A percentile compares a stretch with the other conserved stretches of the same genome.
Evolutionary conservation across 192 early-diverging fungal genomes (phyloP).

Genomic region (Phycomyces nitens): DNA sequence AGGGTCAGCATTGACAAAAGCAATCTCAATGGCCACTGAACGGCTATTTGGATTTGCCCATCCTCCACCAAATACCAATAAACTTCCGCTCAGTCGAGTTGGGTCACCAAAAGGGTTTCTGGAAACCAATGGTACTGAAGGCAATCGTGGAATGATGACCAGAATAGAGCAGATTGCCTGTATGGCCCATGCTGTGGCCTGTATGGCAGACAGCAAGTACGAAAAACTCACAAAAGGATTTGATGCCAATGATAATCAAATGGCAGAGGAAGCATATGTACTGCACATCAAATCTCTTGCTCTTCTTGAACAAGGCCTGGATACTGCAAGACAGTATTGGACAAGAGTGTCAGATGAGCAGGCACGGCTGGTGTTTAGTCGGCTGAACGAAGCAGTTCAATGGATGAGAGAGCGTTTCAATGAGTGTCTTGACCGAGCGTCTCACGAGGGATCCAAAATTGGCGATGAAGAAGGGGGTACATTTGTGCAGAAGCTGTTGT

Average conservation of each 20-base stretch:
- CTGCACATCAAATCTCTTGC: slow-evolving; percentile 68
- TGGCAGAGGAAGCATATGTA: slow-evolving; percentile 67
- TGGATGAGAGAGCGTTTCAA: slow-evolving; percentile 92
- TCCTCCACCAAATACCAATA: slow-evolving; percentile 44
- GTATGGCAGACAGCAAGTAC: slow-evolving; percentile 59
- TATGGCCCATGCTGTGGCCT: slow-evolving; percentile 67
- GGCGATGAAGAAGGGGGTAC: slow-evolving; percentile 26
- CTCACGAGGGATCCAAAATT: slow-evolving; percentile 53
- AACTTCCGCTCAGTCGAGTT: not conserved
- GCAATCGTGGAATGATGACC: slow-evolving; percentile 49
- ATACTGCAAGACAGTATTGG: slow-evolving; percentile 56
- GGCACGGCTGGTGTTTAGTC: slow-evolving; percentile 37
- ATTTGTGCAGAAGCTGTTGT: slow-evolving; percentile 65
- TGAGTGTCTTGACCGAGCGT: slow-evolving; percentile 82
- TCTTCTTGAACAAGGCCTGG: slow-evolving; percentile 56
- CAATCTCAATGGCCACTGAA: slow-evolving; percentile 49
- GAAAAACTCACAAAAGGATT: slow-evolving; percentile 44
- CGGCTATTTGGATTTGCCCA: slow-evolving; percentile 52
- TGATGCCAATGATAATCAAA: slow-evolving; percentile 31
- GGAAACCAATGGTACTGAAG: slow-evolving; percentile 9
- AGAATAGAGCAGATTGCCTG: slow-evolving; percentile 67
- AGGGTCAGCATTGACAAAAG: slow-evolving; percentile 51
- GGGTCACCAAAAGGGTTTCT: slow-evolving; percentile 18
- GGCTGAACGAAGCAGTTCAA: slow-evolving; percentile 66
- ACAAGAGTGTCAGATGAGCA: slow-evolving; percentile 16